Conservation (phyloP, 768 basidiomycete species). For the Udeniomyces megalosporus region DNA sequence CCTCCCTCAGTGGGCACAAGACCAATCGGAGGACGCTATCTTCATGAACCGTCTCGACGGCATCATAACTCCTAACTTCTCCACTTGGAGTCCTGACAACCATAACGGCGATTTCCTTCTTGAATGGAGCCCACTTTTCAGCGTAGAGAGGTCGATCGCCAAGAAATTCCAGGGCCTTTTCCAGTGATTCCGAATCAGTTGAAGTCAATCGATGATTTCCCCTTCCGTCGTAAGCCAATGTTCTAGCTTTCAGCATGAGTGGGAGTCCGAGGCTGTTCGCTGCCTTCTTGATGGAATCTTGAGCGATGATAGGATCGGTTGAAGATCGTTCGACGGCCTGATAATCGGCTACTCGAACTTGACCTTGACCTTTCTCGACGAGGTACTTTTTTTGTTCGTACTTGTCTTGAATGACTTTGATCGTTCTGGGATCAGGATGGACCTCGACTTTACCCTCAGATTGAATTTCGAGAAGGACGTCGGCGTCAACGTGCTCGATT, state of each 20-base stretch:
- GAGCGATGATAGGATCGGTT: conserved; percentile 36
- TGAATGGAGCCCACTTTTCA: conserved; percentile 81
- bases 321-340: conserved; percentile 32
- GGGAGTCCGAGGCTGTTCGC: conserved; percentile 52
- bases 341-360: conserved; percentile 45
- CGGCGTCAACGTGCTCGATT: conserved; percentile 86
- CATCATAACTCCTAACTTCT: conserved; percentile 66
- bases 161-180: conserved; percentile 32
- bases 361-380: conserved; percentile 28
- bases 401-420: conserved; percentile 69
- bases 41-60: conserved; percentile 88
- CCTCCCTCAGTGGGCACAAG: conserved; percentile 58
- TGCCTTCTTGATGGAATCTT: conserved; percentile 35
- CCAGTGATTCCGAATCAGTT: conserved; percentile 36
- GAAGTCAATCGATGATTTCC: conserved; percentile 70
- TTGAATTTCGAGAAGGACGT: conserved; percentile 41
- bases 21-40: conserved; percentile 87
- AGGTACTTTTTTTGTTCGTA: conserved; percentile 51
- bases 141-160: conserved; percentile 67
- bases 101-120: conserved; percentile 88
- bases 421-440: conserved; percentile 66
- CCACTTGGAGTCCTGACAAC: conserved; percentile 68
- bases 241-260: conserved; percentile 90
- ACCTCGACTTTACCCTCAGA: conserved; percentile 35
- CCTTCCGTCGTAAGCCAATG: conserved; percentile 85